These are phyloP conservation scores for Mycena alexandri DNA, from an alignment of 768 basidiomycete genomes.

Conservation along the genomic window DNA sequence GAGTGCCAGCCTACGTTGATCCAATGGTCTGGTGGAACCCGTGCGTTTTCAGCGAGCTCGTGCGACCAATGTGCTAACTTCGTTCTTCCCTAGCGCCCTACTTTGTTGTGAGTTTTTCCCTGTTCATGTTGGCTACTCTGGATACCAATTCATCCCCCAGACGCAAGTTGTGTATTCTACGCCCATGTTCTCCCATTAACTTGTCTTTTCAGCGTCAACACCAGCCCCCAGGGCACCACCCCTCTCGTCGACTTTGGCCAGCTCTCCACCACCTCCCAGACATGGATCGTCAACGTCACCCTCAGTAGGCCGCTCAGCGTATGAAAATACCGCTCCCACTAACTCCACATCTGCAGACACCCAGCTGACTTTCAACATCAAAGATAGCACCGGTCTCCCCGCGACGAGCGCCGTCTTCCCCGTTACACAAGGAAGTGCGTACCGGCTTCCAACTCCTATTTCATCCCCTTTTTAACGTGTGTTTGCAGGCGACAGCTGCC, in stretches of 20 bases:
- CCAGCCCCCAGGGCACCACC: slow-evolving; percentile 51
- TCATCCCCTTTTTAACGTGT: slow-evolving; percentile 19
- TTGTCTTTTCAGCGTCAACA: slow-evolving; percentile 59
- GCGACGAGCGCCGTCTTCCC: slow-evolving; percentile 67
- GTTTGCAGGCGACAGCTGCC: slow-evolving; percentile 49
- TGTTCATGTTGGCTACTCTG: background rate
- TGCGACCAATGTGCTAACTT: slow-evolving; percentile 25
- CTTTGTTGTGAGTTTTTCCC: slow-evolving; percentile 65
- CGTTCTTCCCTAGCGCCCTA: slow-evolving; percentile 62
- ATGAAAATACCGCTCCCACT: background rate
- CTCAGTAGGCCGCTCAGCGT: slow-evolving; percentile 50
- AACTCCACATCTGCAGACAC: slow-evolving; percentile 14
- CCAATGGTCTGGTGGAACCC: slow-evolving; percentile 66
- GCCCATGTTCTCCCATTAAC: background rate
- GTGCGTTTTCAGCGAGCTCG: slow-evolving; percentile 52
- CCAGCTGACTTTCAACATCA: slow-evolving; percentile 71
- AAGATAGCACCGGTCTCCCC: slow-evolving; percentile 67
- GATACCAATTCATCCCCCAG: slow-evolving; percentile 43
- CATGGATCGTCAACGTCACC: slow-evolving; percentile 68
- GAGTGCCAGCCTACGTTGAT: slow-evolving; percentile 71
- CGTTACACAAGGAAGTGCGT: slow-evolving; percentile 64
- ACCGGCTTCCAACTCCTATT: background rate
- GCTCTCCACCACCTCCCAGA: slow-evolving; percentile 54
- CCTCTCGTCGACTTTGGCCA: slow-evolving; percentile 62
- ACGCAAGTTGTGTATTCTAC: slow-evolving; percentile 45